Percentiles rank a stretch among this genome's conserved stretches.
phyloP scores from a whole-genome alignment of 2,329 filamentous ascomycete species.

The Aspergillus floridensis region DNA sequence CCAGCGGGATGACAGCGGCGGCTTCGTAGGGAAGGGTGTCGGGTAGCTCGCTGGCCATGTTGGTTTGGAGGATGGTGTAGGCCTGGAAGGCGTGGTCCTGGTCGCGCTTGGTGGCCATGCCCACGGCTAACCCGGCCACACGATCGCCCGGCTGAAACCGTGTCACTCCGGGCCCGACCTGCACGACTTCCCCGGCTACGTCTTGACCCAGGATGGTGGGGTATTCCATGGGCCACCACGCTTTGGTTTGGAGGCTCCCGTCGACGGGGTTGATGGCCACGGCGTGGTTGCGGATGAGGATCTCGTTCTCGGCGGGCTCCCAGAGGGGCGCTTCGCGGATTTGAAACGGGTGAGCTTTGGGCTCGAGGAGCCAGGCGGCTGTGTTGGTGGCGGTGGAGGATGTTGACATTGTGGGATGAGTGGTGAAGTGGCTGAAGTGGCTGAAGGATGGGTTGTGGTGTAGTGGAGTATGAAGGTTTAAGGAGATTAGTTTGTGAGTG shows the following conservation, averaged over 20 bases:
- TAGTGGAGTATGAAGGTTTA: too few species aligned
- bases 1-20: conserved; percentile 37
- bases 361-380: conserved; percentile 21
- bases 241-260: conserved; percentile 7
- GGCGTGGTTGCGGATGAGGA: conserved; percentile 31
- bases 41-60: conserved; percentile 26
- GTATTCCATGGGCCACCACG: conserved; percentile 12
- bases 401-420: too few species aligned
- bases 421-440: too few species aligned
- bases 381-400: not conserved
- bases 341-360: conserved; percentile 16
- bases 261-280: conserved; percentile 23
- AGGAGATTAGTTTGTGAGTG: too few species aligned
- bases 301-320: conserved; percentile 14
- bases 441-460: too few species aligned
- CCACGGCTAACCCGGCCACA: conserved; percentile 6
- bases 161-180: conserved; percentile 4
- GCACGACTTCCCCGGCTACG: conserved; percentile 11
- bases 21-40: conserved; percentile 26
- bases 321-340: conserved; percentile 15
- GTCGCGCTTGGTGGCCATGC: conserved; percentile 1
- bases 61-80: conserved; percentile 23
- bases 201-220: conserved; percentile 14
- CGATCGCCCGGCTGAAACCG: conserved; percentile 13
- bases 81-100: conserved; percentile 24